phyloP scores from a whole-genome alignment of 2,329 filamentous ascomycete genomes.

The Trichothecium sympodiale region DNA sequence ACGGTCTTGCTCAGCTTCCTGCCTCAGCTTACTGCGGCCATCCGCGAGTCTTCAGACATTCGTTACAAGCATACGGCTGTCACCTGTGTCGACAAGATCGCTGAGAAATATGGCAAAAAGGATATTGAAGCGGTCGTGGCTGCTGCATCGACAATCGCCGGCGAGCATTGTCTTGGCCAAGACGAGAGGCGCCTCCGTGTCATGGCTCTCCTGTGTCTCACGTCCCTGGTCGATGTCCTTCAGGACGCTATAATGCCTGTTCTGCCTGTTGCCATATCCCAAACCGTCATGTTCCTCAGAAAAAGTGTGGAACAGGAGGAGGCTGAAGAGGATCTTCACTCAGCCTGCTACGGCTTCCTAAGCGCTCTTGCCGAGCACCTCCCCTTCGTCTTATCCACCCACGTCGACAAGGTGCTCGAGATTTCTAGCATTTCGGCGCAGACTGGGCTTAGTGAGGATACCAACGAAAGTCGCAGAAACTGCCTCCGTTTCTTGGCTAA shows the following conservation, averaged over 20 bases:
- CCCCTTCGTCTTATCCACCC: constrained; percentile 77
- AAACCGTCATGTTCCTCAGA: constrained; percentile 59
- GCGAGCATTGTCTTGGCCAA: constrained; percentile 65
- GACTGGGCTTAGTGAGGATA: constrained; percentile 47
- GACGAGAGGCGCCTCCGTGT: constrained; percentile 61
- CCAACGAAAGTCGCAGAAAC: constrained; percentile 52
- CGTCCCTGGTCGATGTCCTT: constrained; percentile 80
- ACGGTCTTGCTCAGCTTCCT: constrained; percentile 67
- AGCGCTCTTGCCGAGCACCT: constrained; percentile 71
- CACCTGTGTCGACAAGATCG: constrained; percentile 82
- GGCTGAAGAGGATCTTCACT: constrained; percentile 57
- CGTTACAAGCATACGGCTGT: constrained; percentile 77
- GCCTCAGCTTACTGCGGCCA: constrained; percentile 64
- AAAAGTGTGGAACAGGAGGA: constrained; percentile 43
- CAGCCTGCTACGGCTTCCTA: constrained; percentile 72
- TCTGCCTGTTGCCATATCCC: constrained; percentile 64
- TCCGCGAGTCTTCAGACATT: constrained; percentile 61
- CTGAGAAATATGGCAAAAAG: constrained; percentile 91
- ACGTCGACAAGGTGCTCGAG: constrained; percentile 60
- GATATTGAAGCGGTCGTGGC: constrained; percentile 65
- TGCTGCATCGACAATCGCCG: constrained; percentile 67
- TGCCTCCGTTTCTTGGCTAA: constrained; percentile 67
- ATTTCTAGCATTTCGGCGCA: constrained; percentile 64
- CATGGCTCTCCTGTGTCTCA: constrained; percentile 79
- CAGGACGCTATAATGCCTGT: constrained; percentile 78